Evolutionary conservation across 1,139 yeast genomes (phyloP).

Genomic region (Diutina siamensis): DNA sequence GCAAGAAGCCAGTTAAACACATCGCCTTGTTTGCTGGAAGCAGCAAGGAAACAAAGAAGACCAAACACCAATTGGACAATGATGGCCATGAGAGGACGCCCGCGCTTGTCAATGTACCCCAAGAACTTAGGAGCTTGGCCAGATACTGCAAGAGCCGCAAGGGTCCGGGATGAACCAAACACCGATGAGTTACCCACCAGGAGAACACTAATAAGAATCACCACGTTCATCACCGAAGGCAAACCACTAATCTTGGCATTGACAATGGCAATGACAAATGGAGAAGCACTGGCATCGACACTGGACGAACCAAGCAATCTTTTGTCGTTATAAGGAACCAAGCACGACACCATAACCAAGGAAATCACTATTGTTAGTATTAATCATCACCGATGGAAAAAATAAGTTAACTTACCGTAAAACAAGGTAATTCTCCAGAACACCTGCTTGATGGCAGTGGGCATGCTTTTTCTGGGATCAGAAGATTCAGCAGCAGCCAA

Average conservation of each 20-base stretch:
- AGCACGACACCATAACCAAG: constrained; percentile 30
- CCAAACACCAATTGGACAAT: constrained; percentile 34
- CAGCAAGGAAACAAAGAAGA: constrained; percentile 61
- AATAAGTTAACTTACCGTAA: too few species aligned
- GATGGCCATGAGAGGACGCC: constrained; percentile 24
- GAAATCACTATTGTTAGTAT: too few species aligned
- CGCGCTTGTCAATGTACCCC: constrained; percentile 21
- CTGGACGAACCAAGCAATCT: constrained; percentile 24
- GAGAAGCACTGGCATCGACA: constrained; percentile 44
- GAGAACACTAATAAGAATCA: constrained; percentile 53
- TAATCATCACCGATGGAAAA: too few species aligned
- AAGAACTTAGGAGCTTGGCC: constrained; percentile 23
- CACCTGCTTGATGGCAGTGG: constrained; percentile 27
- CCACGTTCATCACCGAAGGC: constrained; percentile 64
- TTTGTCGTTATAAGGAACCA: constrained; percentile 31
- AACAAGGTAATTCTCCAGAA: constrained; percentile 33
- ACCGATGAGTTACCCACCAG: constrained; percentile 37
- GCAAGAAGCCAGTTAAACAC: constrained; percentile 33
- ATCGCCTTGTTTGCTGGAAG: constrained; percentile 30
- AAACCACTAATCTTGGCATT: constrained; percentile 46
- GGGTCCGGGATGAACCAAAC: constrained; percentile 24
- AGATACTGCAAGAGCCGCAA: constrained; percentile 25
- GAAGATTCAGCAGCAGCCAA: constrained; percentile 39
- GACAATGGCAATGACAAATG: constrained; percentile 54
- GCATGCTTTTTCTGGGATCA: constrained; percentile 23